phyloP scores from a whole-genome alignment of 495 filamentous ascomycete species.

The Aspergillus egyptiacus region DNA sequence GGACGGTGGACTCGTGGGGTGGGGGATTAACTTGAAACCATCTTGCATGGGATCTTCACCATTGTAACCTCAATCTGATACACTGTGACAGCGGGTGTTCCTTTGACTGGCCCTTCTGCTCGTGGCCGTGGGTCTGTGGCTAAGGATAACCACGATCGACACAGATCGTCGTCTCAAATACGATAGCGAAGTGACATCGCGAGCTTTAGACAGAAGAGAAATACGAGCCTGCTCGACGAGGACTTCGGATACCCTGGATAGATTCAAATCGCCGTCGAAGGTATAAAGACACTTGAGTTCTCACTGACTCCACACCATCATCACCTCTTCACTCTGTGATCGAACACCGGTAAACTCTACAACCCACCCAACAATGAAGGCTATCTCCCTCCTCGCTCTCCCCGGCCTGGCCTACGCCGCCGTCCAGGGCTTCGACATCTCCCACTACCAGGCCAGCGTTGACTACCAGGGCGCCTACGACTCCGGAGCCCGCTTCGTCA shows the following conservation, averaged over 20 bases:
- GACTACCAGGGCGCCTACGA: constrained; percentile 1
- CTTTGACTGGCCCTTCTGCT: background rate
- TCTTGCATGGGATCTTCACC: background rate
- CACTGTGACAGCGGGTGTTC: background rate
- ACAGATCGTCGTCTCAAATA: constrained; percentile 2
- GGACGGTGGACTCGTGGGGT: too few relatives aligned
- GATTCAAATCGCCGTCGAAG: too few relatives aligned
- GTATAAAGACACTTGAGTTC: too few relatives aligned
- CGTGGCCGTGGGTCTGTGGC: background rate
- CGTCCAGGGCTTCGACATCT: constrained; percentile 62
- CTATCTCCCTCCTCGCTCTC: constrained; percentile 13
- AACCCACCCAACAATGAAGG: background rate
- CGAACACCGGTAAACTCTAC: too few relatives aligned
- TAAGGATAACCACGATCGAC: constrained; percentile 6
- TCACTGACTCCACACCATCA: too few relatives aligned
- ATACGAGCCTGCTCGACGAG: too few relatives aligned
- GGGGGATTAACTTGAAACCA: too few relatives aligned
- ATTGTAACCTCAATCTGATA: background rate
- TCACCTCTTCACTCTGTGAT: too few relatives aligned
- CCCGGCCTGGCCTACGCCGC: constrained; percentile 22
- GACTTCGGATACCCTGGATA: too few relatives aligned
- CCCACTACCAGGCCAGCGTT: constrained; percentile 24
- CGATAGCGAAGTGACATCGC: background rate
- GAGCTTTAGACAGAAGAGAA: too few relatives aligned
- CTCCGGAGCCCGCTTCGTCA: constrained; percentile 46